Evolutionary conservation across 768 basidiomycete genomes (phyloP).

Genomic region (Albatrellus ellisii): DNA sequence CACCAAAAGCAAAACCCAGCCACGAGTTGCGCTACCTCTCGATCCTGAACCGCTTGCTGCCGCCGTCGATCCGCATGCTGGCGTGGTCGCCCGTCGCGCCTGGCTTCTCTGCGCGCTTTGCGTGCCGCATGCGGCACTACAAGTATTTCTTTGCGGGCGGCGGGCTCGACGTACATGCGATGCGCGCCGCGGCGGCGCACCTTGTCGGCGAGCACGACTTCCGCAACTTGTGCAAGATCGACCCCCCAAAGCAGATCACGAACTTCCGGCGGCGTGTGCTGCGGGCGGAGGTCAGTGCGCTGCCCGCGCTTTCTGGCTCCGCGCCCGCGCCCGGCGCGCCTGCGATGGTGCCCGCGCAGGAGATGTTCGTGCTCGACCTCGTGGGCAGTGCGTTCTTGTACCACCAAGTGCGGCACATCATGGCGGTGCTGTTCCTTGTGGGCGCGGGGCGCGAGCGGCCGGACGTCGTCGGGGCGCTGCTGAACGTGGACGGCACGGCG

Average conservation of each 20-base stretch:
- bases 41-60: conserved; percentile 79
- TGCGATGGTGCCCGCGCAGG: conserved; percentile 17
- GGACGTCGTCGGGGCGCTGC: conserved; percentile 51
- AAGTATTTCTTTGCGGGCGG: conserved; percentile 77
- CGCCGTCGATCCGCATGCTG: conserved; percentile 77
- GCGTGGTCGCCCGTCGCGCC: conserved; percentile 86
- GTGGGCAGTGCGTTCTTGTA: conserved; percentile 84
- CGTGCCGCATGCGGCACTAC: conserved; percentile 83
- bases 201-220: conserved; percentile 91
- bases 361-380: conserved; percentile 68
- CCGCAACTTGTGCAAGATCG: conserved; percentile 89
- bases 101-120: conserved; percentile 79
- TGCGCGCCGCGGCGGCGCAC: conserved; percentile 59
- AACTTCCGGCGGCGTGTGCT: conserved; percentile 60
- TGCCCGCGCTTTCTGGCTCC: background rate
- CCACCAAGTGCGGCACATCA: conserved; percentile 93
- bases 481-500: conserved; percentile 46
- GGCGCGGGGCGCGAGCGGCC: conserved; percentile 71
- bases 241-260: conserved; percentile 83
- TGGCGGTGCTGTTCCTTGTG: conserved; percentile 82
- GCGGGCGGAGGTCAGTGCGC: conserved; percentile 11
- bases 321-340: too few relatives aligned
- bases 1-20: conserved; percentile 6
- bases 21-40: conserved; percentile 63
- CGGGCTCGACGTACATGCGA: conserved; percentile 51